A percentile compares a stretch with the other conserved stretches of the same genome.
phyloP scores from a whole-genome alignment of 257 asterid genomes.

The Perilla frutescens region DNA sequence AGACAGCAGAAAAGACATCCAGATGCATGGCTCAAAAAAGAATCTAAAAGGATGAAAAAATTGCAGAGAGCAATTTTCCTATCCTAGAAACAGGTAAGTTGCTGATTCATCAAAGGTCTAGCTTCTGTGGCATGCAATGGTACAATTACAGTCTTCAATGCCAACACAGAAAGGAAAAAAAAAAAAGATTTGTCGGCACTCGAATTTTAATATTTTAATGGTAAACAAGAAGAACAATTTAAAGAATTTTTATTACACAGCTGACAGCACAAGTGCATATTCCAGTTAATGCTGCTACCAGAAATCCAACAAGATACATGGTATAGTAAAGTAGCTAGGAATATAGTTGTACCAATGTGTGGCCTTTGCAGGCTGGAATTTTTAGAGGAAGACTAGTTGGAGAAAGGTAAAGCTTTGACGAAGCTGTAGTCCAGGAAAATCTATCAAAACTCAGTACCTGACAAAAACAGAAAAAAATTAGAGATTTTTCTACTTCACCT shows the following conservation, averaged over 20 bases:
- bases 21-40: slow-evolving; percentile 20
- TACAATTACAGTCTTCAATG: neutral
- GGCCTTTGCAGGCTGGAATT: slow-evolving; percentile 99
- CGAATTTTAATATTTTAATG: neutral
- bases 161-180: slow-evolving; percentile 6
- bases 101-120: neutral
- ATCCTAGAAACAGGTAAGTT: neutral
- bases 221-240: slow-evolving; percentile 21
- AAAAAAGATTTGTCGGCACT: neutral
- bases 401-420: slow-evolving; percentile 90
- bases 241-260: neutral
- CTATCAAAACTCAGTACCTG: slow-evolving; percentile 89
- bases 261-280: slow-evolving; percentile 3
- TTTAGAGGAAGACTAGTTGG: slow-evolving; percentile 88
- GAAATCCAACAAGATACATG: slow-evolving; percentile 20
- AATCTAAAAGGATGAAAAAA: neutral
- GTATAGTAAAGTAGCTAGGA: slow-evolving; percentile 21
- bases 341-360: slow-evolving; percentile 69
- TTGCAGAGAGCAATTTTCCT: neutral
- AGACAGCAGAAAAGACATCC: slow-evolving; percentile 1
- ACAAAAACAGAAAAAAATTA: slow-evolving; percentile 24
- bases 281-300: slow-evolving; percentile 19
- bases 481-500: slow-evolving; percentile 26
- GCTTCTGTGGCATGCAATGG: neutral
- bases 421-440: slow-evolving; percentile 81